phyloP scores from a whole-genome alignment of 805 yeast species.

The Brettanomyces custersianus region DNA sequence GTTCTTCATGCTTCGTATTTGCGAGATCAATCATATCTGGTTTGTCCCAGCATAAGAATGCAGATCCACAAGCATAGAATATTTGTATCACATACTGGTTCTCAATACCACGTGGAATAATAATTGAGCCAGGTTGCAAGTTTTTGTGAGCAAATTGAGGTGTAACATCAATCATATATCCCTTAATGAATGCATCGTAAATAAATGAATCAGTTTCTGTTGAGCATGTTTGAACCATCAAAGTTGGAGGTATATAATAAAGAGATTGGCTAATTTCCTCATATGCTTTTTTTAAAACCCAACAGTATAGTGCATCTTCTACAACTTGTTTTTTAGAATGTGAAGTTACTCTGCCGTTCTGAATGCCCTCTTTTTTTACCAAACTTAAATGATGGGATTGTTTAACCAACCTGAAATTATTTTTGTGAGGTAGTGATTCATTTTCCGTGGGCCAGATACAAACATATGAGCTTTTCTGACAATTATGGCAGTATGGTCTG shows the following conservation, averaged over 20 bases:
- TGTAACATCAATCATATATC: conserved; percentile 31
- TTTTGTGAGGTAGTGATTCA: conserved; percentile 11
- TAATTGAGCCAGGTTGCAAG: conserved; percentile 31
- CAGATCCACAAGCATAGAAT: conserved; percentile 33
- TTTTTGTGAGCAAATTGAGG: conserved; percentile 34
- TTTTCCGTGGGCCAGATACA: conserved; percentile 15
- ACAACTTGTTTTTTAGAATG: conserved; percentile 4
- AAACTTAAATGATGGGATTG: conserved; percentile 2
- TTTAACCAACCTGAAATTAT: conserved; percentile 11
- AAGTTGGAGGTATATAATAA: conserved; percentile 1
- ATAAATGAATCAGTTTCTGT: conserved; percentile 12
- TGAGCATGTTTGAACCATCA: conserved; percentile 11
- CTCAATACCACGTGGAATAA: conserved; percentile 26
- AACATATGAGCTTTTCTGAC: conserved; percentile 22
- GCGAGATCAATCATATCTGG: conserved; percentile 18
- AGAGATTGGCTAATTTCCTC: conserved; percentile 6
- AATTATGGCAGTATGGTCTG: conserved; percentile 42
- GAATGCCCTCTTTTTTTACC: neutral
- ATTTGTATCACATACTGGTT: conserved; percentile 25
- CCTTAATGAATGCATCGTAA: conserved; percentile 29
- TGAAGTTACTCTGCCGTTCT: neutral
- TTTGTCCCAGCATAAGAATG: conserved; percentile 27
- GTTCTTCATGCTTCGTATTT: conserved; percentile 15
- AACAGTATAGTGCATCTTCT: conserved; percentile 18
- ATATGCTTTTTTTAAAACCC: conserved; percentile 9